These are phyloP conservation scores for Leccinum angustisporum DNA, from an alignment of 1,284 basidiomycete genomes.

Conservation along the genomic window DNA sequence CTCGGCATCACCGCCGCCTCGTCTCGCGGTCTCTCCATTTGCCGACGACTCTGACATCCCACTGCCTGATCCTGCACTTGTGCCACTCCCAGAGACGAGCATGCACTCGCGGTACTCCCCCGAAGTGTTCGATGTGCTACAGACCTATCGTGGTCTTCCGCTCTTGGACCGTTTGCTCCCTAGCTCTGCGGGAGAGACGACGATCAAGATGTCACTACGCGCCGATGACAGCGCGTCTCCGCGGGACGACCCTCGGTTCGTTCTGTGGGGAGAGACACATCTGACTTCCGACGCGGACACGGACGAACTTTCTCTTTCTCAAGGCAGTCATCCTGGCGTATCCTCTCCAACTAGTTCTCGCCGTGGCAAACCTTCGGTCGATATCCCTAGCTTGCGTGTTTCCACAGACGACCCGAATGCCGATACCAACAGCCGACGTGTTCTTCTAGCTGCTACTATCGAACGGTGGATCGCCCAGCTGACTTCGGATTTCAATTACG, in stretches of 20 bases:
- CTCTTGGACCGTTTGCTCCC: constrained; percentile 60
- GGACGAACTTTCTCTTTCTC: constrained; percentile 51
- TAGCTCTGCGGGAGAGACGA: constrained; percentile 44
- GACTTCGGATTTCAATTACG: constrained; percentile 79
- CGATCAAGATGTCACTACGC: constrained; percentile 65
- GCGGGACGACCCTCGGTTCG: constrained; percentile 82
- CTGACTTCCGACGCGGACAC: constrained; percentile 32
- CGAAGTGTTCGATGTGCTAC: constrained; percentile 76
- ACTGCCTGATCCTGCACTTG: constrained; percentile 24
- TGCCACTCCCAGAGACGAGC: constrained; percentile 43
- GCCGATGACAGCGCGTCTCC: constrained; percentile 66
- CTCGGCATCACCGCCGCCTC: constrained; percentile 21
- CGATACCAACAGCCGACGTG: constrained; percentile 38
- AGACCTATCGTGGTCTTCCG: constrained; percentile 74
- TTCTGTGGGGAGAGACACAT: constrained; percentile 79
- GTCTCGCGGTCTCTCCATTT: constrained; percentile 30
- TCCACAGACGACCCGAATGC: constrained; percentile 18
- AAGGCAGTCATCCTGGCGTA: constrained; percentile 50
- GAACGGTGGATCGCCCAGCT: constrained; percentile 89
- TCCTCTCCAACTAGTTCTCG: constrained; percentile 40
- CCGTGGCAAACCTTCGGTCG: constrained; percentile 30
- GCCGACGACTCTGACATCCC: constrained; percentile 31
- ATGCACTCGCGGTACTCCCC: constrained; percentile 65
- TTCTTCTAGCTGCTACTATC: constrained; percentile 81
- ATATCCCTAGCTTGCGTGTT: constrained; percentile 35